phyloP scores from a whole-genome alignment of 2,329 filamentous ascomycete genomes.

The Coniochaeta pulveracea region DNA sequence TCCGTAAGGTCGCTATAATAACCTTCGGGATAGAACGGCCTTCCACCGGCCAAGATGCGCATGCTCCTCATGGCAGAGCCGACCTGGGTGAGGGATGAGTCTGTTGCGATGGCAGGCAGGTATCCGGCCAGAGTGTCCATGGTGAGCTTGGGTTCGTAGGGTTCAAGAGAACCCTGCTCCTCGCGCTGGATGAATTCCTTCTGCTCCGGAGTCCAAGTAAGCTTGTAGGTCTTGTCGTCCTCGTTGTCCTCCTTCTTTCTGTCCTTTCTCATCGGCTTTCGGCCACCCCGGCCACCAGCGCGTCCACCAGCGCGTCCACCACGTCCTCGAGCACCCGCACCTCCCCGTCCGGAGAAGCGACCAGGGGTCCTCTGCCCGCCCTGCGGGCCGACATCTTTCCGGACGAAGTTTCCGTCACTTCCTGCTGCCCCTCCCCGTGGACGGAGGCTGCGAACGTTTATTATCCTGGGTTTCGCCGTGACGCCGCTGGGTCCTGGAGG shows the following conservation, averaged over 20 bases:
- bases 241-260: conserved; percentile 5
- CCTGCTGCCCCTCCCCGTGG: conserved; percentile 2
- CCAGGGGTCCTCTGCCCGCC: background rate
- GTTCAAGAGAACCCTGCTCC: conserved; percentile 17
- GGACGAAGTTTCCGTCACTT: background rate
- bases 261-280: conserved; percentile 3
- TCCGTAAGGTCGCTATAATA: conserved; percentile 14
- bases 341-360: background rate
- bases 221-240: conserved; percentile 7
- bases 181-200: conserved; percentile 13
- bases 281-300: background rate
- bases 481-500: background rate
- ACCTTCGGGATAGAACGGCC: conserved; percentile 16
- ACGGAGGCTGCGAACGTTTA: conserved; percentile 17
- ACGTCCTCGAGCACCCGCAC: conserved; percentile 1
- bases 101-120: conserved; percentile 24
- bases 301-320: conserved; percentile 1
- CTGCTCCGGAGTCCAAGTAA: conserved; percentile 11
- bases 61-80: conserved; percentile 24
- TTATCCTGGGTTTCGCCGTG: conserved; percentile 10
- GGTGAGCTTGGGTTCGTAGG: conserved; percentile 22
- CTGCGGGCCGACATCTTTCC: background rate
- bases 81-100: conserved; percentile 17
- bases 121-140: conserved; percentile 22
- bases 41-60: conserved; percentile 25